Percentiles rank a stretch among this genome's conserved stretches.
Conservation (phyloP, 805 yeast species). For the Starmera quercuum region DNA sequence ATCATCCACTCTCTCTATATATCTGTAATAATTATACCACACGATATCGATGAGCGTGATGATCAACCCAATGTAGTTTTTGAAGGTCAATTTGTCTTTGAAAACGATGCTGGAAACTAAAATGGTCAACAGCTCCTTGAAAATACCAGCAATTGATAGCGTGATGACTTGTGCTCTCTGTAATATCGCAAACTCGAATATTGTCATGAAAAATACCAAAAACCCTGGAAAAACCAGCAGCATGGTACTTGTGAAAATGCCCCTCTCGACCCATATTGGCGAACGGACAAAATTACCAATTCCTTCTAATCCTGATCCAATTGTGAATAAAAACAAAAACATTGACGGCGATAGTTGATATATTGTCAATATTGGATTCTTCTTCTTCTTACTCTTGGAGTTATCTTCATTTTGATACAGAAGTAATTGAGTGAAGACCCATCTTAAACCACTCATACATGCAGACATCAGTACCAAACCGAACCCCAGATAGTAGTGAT, state of each 20-base stretch:
- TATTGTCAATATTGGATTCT: constrained; percentile 79
- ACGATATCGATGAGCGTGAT: constrained; percentile 72
- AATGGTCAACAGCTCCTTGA: constrained; percentile 86
- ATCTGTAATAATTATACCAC: constrained; percentile 74
- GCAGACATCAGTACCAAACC: constrained; percentile 70
- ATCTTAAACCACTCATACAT: constrained; percentile 79
- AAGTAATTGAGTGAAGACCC: constrained; percentile 90
- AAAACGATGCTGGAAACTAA: constrained; percentile 58
- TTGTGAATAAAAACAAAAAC: constrained; percentile 50
- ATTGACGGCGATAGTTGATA: constrained; percentile 80
- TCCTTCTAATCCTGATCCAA: constrained; percentile 70
- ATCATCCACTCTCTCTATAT: constrained; percentile 18
- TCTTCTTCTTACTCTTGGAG: constrained; percentile 16
- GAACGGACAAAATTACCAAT: constrained; percentile 42
- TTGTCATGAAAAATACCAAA: constrained; percentile 82
- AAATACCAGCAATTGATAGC: constrained; percentile 83
- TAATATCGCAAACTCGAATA: constrained; percentile 78
- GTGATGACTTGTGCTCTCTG: constrained; percentile 81
- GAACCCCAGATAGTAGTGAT: constrained; percentile 46
- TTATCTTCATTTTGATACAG: constrained; percentile 50
- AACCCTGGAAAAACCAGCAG: constrained; percentile 75
- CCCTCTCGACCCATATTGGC: constrained; percentile 58
- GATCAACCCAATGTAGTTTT: constrained; percentile 67
- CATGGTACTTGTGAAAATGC: constrained; percentile 44
- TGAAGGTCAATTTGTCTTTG: constrained; percentile 58